Base-by-base conservation (phyloP, 495 filamentous ascomycete genomes). In the Venustampulla echinocandica region DNA sequence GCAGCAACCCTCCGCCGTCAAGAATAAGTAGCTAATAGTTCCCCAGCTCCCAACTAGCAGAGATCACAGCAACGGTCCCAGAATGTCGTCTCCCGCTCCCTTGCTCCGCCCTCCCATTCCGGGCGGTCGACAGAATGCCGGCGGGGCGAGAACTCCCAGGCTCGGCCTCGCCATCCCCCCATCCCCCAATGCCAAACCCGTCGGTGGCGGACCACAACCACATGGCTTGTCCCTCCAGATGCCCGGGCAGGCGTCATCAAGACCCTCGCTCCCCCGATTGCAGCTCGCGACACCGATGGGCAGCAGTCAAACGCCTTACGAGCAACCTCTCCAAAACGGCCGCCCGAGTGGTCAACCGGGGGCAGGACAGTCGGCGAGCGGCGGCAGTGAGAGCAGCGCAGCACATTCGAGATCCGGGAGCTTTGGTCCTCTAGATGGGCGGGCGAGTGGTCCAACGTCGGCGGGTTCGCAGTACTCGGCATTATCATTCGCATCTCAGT, bases 151-250 rank as follows among this genome's bases (percentile, higher is more conserved):
- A 60, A 70, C 81, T 33, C 89, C 89, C 17, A 81, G 87, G 55
- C 72, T 95, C 39, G 89, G 87, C 23, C 74, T 95, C 39, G 84
- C 87, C 17, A 95, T 95, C 24, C 89, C 89, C 23, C 82, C 82
- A 1, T 90, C 87, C 19, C 82, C 87, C 36, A 88, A 75, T 66
- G 79, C 69, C 45, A 83, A 87, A 64, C 85, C 87, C 3, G 76
- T 84, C 20, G 68, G 67, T 51, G 61, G 44, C 27, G 54, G 46
- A 2, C 42, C 54, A 11, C 14, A 60, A 53, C 51, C 66, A 7
- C 56, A 50, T 33, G 60, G 59, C 27, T 52, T 53, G 42, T 58
- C 52, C 18, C 25, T 59, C n/a, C 56, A 59, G 40, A 59, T 59
- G 47, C 61, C 64, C 14, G 59, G 62, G 7, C 42, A 50, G 22